A percentile compares a stretch with the other conserved stretches of the same genome.
Evolutionary conservation across 257 asterid species (phyloP).

Genomic region (Lantana camara): DNA sequence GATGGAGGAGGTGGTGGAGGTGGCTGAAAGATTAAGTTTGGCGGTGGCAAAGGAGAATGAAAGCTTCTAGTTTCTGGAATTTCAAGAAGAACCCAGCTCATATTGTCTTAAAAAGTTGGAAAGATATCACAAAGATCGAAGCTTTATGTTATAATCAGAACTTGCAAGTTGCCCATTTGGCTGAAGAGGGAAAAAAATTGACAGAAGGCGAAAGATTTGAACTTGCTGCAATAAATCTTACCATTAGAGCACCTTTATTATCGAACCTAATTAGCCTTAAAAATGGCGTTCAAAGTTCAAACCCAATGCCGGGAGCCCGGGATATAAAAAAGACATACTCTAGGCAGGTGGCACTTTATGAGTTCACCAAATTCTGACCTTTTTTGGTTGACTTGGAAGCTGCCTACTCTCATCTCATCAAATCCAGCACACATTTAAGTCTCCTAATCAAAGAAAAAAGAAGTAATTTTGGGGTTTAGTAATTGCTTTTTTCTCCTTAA

Average conservation of each 20-base stretch:
- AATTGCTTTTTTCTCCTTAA: too few species aligned
- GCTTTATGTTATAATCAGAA: slow-evolving; percentile 32
- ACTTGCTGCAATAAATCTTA: slow-evolving; percentile 47
- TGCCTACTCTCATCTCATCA: slow-evolving; percentile 38
- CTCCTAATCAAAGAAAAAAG: slow-evolving; percentile 20
- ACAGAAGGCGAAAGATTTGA: slow-evolving; percentile 42
- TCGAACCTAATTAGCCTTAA: slow-evolving; percentile 38
- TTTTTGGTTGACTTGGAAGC: slow-evolving; percentile 57
- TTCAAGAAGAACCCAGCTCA: slow-evolving; percentile 38
- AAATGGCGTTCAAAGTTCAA: slow-evolving; percentile 15
- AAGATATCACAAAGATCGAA: slow-evolving; percentile 29
- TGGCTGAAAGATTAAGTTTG: slow-evolving; percentile 42
- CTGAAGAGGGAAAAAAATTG: slow-evolving; percentile 19
- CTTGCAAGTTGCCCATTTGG: slow-evolving; percentile 26
- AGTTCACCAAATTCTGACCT: slow-evolving; percentile 43
- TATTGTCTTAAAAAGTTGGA: slow-evolving; percentile 21
- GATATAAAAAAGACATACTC: slow-evolving; percentile 22
- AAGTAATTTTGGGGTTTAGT: slow-evolving; percentile 29
- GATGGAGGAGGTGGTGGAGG: slow-evolving; percentile 38
- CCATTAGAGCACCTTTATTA: slow-evolving; percentile 40
- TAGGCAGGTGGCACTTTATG: slow-evolving; percentile 31
- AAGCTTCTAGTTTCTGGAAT: slow-evolving; percentile 36
- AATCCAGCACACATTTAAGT: slow-evolving; percentile 64
- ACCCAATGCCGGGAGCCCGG: slow-evolving; percentile 33
- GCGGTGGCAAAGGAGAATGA: slow-evolving; percentile 57